Percentiles rank a stretch among this genome's conserved stretches.
Evolutionary conservation across 1,284 basidiomycete species (phyloP).

Genomic region (Malassezia caprae): DNA sequence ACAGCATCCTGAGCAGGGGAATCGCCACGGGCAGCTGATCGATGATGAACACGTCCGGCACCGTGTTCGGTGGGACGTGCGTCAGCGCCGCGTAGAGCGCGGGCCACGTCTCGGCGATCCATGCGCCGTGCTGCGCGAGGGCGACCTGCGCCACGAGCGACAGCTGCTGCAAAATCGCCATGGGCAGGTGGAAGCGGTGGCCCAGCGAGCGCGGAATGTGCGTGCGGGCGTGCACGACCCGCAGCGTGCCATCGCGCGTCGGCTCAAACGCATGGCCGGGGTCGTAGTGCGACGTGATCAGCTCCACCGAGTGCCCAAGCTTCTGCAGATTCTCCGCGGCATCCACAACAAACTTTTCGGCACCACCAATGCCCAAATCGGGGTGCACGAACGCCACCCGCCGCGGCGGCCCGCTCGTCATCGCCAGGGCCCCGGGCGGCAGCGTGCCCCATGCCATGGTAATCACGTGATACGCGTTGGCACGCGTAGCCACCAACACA

Average conservation of each 20-base stretch:
- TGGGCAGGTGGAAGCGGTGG: slow-evolving; percentile 72
- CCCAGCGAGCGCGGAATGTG: slow-evolving; percentile 64
- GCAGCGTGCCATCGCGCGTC: slow-evolving; percentile 57
- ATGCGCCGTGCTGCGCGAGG: slow-evolving; percentile 25
- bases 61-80: slow-evolving; percentile 41
- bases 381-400: slow-evolving; percentile 81
- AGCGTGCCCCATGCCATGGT: neutral
- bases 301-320: slow-evolving; percentile 74
- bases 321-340: slow-evolving; percentile 77
- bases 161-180: slow-evolving; percentile 78
- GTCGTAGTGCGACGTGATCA: slow-evolving; percentile 91
- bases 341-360: slow-evolving; percentile 90
- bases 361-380: slow-evolving; percentile 93
- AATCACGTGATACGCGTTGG: neutral
- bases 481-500: neutral
- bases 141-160: slow-evolving; percentile 55
- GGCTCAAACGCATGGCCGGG: slow-evolving; percentile 50
- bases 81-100: slow-evolving; percentile 24
- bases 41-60: slow-evolving; percentile 73
- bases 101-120: slow-evolving; percentile 48
- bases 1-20: slow-evolving; percentile 64
- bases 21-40: slow-evolving; percentile 89
- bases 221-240: slow-evolving; percentile 67
- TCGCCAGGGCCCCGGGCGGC: neutral
- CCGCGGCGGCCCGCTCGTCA: slow-evolving; percentile 15